Conservation (phyloP, 208 protist genomes). For the Trypanosoma brucei region DNA sequence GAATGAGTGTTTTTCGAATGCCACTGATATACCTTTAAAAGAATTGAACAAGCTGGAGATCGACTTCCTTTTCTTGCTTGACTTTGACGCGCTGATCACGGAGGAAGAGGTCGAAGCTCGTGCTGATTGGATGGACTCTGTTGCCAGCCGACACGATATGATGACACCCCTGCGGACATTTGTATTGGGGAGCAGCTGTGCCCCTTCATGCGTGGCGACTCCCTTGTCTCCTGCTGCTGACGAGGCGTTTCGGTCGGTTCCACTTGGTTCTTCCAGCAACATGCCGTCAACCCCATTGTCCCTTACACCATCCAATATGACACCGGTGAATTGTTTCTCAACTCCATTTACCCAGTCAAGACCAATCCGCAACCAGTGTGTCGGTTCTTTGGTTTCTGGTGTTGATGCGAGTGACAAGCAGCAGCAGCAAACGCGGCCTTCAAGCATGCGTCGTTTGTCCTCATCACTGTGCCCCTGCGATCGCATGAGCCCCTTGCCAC, state of each 20-base stretch:
- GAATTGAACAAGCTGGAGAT: conserved; percentile 72
- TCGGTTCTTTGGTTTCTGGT: conserved; percentile 1
- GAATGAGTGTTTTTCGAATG: conserved; percentile 57
- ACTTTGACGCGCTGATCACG: conserved; percentile 74
- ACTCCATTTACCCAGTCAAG: neutral
- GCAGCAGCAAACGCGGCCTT: neutral
- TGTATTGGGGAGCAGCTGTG: conserved; percentile 26
- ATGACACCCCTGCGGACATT: conserved; percentile 51
- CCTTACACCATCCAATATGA: conserved; percentile 17
- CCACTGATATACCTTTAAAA: conserved; percentile 46
- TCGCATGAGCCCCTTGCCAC: conserved; percentile 1
- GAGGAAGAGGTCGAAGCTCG: conserved; percentile 73
- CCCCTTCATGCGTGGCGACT: conserved; percentile 13
- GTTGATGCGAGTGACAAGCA: conserved; percentile 7
- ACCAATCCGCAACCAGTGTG: neutral
- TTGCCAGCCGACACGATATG: conserved; percentile 46
- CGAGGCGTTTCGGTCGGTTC: conserved; percentile 6
- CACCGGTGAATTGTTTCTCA: conserved; percentile 1
- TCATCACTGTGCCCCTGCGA: conserved; percentile 1
- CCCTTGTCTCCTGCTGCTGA: conserved; percentile 22
- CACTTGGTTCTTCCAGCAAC: conserved; percentile 6
- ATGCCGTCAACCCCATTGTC: conserved; percentile 13
- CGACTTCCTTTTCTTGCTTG: conserved; percentile 80
- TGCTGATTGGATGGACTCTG: conserved; percentile 70
- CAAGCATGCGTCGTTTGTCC: neutral